These are phyloP conservation scores for Dactylella cylindrospora DNA, from an alignment of 2,329 filamentous ascomycete genomes.

Conservation along the genomic window DNA sequence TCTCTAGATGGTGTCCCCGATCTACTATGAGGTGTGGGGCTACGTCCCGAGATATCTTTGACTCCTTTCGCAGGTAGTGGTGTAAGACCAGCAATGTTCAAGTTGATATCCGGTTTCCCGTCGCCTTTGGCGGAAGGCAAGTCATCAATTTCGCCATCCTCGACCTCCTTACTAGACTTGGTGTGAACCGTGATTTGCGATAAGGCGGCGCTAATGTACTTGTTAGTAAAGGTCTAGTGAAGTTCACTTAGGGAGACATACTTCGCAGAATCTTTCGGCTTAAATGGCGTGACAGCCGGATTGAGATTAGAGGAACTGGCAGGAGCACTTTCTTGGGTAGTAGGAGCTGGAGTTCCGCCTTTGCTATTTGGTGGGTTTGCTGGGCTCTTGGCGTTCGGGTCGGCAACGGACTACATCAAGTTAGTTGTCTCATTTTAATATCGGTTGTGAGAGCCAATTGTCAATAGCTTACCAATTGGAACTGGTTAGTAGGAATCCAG, in stretches of 20 bases:
- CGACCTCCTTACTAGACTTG: slow-evolving; percentile 47
- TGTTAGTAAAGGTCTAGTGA: slow-evolving; percentile 5
- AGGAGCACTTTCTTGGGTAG: slow-evolving; percentile 19
- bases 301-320: slow-evolving; percentile 5
- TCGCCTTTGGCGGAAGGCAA: slow-evolving; percentile 35
- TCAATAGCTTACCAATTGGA: slow-evolving; percentile 47
- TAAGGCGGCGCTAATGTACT: slow-evolving; percentile 12
- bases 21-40: slow-evolving; percentile 20
- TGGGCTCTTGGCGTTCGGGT: slow-evolving; percentile 39
- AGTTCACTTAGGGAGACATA: slow-evolving; percentile 18
- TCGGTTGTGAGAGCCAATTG: no score
- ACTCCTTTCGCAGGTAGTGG: slow-evolving; percentile 17
- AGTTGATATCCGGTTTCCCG: slow-evolving; percentile 13
- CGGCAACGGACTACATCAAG: slow-evolving; percentile 29
- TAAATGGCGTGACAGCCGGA: slow-evolving; percentile 17
- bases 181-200: slow-evolving; percentile 44
- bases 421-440: no score
- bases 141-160: slow-evolving; percentile 49
- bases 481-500: slow-evolving; percentile 48
- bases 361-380: slow-evolving; percentile 21
- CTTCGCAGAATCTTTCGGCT: slow-evolving; percentile 30
- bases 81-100: slow-evolving; percentile 27
- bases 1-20: slow-evolving; percentile 27
- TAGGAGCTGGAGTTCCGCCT: slow-evolving; percentile 37
- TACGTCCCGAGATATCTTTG: slow-evolving; percentile 34